A percentile compares a stretch with the other conserved stretches of the same genome.
phyloP scores from a whole-genome alignment of 2,329 filamentous ascomycete genomes.

The Alternaria tenuissima region DNA sequence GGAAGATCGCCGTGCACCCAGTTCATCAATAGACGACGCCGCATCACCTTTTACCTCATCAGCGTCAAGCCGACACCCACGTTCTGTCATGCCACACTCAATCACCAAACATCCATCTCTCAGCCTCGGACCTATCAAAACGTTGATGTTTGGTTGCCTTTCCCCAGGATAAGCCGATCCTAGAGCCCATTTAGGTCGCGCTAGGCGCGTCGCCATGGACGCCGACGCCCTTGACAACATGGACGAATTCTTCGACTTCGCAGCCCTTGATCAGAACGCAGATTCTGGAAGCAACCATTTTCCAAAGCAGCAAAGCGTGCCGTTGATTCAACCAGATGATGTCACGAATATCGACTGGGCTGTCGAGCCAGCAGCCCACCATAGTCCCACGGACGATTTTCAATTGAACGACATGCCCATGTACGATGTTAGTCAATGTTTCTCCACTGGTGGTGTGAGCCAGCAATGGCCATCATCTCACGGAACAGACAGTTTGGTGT shows the following conservation, averaged over 20 bases:
- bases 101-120: slow-evolving; percentile 5
- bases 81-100: slow-evolving; percentile 27
- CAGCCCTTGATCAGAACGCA: slow-evolving; percentile 36
- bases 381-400: not conserved
- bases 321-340: slow-evolving; percentile 3
- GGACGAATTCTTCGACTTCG: slow-evolving; percentile 49
- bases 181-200: slow-evolving; percentile 5
- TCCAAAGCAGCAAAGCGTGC: slow-evolving; percentile 1
- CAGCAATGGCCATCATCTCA: slow-evolving; percentile 13
- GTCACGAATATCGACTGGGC: slow-evolving; percentile 40
- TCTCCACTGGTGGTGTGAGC: not conserved
- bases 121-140: not conserved
- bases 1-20: slow-evolving; percentile 29
- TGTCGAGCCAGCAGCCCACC: slow-evolving; percentile 13
- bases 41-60: slow-evolving; percentile 25
- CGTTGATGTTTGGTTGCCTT: slow-evolving; percentile 14
- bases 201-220: slow-evolving; percentile 23
- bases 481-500: not conserved
- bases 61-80: slow-evolving; percentile 19
- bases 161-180: slow-evolving; percentile 26
- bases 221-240: slow-evolving; percentile 27
- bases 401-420: slow-evolving; percentile 9
- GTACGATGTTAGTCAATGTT: not conserved
- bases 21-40: slow-evolving; percentile 31
- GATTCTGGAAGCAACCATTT: slow-evolving; percentile 6